phyloP scores from a whole-genome alignment of 108 stramenopile species.

The Cyclotella kingstonii region DNA sequence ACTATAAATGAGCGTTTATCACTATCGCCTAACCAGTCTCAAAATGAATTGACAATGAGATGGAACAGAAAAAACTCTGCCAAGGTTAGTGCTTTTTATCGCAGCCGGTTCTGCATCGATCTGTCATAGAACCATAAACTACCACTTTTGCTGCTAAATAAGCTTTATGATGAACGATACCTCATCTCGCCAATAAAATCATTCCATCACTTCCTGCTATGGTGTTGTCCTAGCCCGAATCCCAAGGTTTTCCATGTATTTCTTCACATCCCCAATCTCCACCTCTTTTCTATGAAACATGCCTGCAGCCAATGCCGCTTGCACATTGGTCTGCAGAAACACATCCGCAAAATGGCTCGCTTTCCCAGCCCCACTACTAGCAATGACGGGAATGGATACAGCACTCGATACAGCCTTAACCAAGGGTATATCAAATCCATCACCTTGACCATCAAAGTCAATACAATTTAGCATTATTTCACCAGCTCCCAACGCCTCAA shows the following conservation, averaged over 20 bases:
- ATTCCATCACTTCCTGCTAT: too few relatives aligned
- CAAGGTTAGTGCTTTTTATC: too few relatives aligned
- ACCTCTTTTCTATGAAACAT: constrained; percentile 98
- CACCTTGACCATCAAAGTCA: constrained; percentile 97
- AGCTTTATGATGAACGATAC: too few relatives aligned
- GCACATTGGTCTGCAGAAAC: constrained; percentile 80
- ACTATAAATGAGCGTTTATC: too few relatives aligned
- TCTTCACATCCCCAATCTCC: constrained; percentile 87
- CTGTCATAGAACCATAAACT: too few relatives aligned
- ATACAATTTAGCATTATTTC: constrained; percentile 99
- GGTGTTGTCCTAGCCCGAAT: constrained; percentile 58
- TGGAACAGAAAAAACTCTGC: too few relatives aligned
- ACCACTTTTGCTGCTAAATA: too few relatives aligned
- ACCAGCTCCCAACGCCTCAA: constrained; percentile 92
- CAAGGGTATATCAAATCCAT: constrained; percentile 92
- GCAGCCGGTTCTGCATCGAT: too few relatives aligned
- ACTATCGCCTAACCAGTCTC: too few relatives aligned
- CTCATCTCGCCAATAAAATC: too few relatives aligned
- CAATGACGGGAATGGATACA: constrained; percentile 96
- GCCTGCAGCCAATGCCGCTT: constrained; percentile 97
- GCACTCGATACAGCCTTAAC: constrained; percentile 88
- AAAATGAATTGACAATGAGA: too few relatives aligned
- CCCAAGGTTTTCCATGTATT: constrained; percentile 64
- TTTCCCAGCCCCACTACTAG: constrained; percentile 95
- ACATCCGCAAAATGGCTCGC: constrained; percentile 92